Evolutionary conservation across 2,329 filamentous ascomycete species (phyloP), one percentile per base, ranked within the genome.

Genomic region (Lasiodiplodia gonubiensis): DNA sequence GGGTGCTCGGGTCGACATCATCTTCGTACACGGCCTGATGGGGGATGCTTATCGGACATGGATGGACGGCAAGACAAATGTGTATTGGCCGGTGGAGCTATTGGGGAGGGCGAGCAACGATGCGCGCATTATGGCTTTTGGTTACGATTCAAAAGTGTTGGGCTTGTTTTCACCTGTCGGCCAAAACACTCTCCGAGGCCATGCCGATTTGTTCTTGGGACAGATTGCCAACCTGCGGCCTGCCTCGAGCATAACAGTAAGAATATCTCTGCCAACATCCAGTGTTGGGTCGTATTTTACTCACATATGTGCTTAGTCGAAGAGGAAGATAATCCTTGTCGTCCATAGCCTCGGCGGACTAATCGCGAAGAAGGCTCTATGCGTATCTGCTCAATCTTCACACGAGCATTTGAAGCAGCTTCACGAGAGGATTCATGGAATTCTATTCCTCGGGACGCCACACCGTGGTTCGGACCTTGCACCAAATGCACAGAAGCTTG

Each of bases 1-100:
- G 16, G 21, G 23, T 25, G 49, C 57, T 3, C 8, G 10, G 21
- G 51, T 68, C 23, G 66, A 70, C 37, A 69, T 73, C n/a, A 48
- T 72, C 4, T 72, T 72, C 57, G 42, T 73, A n/a, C 71, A 72
- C 46, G 71, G 71, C 8, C 63, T 73, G 18, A 71, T 67, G 11
- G 71, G 71, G 2, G 60, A 69, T 27, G 39, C 66, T 27, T 70
- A 69, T 49, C 63, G 42, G 2, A 73, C 71, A 63, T 73, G 71
- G 71, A 53, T 59, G 14, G 53, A 49, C 21, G 66, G 68, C 21
- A 52, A 51, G 10, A 52, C 23, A 27, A 55, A 27, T 21, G 33
- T 55, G 8, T 66, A 65, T 46, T 71, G 70, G 71, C 70, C 71
- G 2, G 57, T 64, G 16, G 14, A 39, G 3, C 53, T 71, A n/a